phyloP scores from a whole-genome alignment of 2,329 filamentous ascomycete species.

The Arthroderma uncinatum region DNA sequence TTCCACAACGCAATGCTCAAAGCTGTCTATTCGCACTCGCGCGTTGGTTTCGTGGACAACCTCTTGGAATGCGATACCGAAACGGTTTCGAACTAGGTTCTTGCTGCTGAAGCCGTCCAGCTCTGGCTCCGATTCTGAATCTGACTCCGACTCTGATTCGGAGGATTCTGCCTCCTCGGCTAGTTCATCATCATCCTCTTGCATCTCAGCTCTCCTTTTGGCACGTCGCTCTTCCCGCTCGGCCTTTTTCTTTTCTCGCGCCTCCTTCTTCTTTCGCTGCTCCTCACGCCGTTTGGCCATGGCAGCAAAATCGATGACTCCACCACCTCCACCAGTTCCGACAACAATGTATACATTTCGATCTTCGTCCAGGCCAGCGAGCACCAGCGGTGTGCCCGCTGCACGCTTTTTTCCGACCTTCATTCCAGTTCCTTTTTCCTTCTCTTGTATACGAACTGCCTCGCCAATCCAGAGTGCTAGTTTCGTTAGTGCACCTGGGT shows the following conservation, averaged over 20 bases:
- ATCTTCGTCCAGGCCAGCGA: constrained; percentile 78
- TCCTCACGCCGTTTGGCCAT: constrained; percentile 57
- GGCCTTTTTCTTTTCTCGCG: constrained; percentile 52
- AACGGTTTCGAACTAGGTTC: constrained; percentile 68
- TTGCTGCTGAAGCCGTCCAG: constrained; percentile 49
- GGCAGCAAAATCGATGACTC: constrained; percentile 54
- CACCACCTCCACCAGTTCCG: constrained; percentile 77
- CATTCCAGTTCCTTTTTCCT: constrained; percentile 62
- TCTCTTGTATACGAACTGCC: constrained; percentile 80
- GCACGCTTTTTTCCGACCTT: constrained; percentile 31
- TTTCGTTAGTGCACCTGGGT: constrained; percentile 86
- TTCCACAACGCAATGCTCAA: constrained; percentile 94
- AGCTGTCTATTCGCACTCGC: constrained; percentile 83
- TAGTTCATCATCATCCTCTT: constrained; percentile 49
- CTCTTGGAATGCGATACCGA: constrained; percentile 91
- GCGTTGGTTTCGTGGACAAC: constrained; percentile 86
- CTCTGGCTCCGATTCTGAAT: constrained; percentile 36
- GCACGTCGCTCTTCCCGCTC: constrained; percentile 53
- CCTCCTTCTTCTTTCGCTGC: constrained; percentile 52
- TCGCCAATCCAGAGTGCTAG: constrained; percentile 90
- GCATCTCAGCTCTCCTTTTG: constrained; percentile 43
- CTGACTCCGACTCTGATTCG: constrained; percentile 38
- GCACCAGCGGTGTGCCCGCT: constrained; percentile 68
- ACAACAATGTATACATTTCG: constrained; percentile 85
- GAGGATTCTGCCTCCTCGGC: constrained; percentile 55